Evolutionary conservation across 495 filamentous ascomycete species (phyloP), one percentile per base, ranked within the genome.

Genomic region (Coniosporium apollinis): DNA sequence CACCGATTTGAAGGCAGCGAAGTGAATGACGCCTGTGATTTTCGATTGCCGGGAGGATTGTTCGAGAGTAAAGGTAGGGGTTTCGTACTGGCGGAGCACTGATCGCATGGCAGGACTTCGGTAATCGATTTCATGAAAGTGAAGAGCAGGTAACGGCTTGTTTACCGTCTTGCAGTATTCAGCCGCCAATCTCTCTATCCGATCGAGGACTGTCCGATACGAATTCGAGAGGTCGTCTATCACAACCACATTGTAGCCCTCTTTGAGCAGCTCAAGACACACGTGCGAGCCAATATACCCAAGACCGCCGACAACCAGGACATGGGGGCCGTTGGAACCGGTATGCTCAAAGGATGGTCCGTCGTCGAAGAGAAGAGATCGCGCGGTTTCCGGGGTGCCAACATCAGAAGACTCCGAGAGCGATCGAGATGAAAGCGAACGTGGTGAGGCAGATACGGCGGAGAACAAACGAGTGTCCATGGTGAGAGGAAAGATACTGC

Each of bases 251-350:
- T 75, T 74, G 52, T 72, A 67, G 14, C 63, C 62, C 14, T 62
- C 65, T 36, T 75, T 69, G 30, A 78, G 59, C 22, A 78, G 54
- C 47, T 78, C 73, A 25, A 76, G 50, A 30, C 63, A 62, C 4
- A 73, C 76, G 53, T 76, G 73, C 32, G 66, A 72, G 37, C 73
- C 73, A 44, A 78, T 75, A 46, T 75, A 78, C 3, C 73, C 73
- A 14, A 74, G 57, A 6, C 73, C 73, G n/a, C 73, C 73, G 28
- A 72, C 70, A 32, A 76, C 70, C 14, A 76, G 61, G 36, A 74
- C 67, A 50, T 51, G n/a, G n/a, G n/a, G n/a, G n/a, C n/a, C n/a
- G n/a, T n/a, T n/a, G n/a, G n/a, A n/a, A 45, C 6, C 24, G 36
- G 13, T 44, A n/a, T n/a, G n/a, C n/a, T n/a, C n/a, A n/a, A n/a